A percentile compares a stretch with the other conserved stretches of the same genome.
phyloP scores from a whole-genome alignment of 129 eudicot species.

The Mikania micrantha region DNA sequence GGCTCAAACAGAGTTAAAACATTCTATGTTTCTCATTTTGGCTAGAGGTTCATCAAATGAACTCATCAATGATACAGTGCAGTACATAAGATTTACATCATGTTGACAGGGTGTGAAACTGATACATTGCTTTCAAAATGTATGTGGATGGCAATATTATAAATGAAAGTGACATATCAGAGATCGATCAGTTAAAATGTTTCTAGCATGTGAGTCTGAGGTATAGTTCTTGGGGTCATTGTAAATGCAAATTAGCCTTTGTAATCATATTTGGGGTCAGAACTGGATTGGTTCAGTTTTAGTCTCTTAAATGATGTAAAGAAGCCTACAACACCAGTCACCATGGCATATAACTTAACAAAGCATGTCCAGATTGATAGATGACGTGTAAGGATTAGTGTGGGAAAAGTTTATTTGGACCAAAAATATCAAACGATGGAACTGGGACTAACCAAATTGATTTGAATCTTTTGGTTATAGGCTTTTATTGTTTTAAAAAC shows the following conservation, averaged over 20 bases:
- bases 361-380: neutral
- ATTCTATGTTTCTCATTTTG: neutral
- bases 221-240: no score
- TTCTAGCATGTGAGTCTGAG: neutral
- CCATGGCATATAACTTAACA: neutral
- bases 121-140: neutral
- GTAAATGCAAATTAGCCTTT: neutral
- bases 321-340: neutral
- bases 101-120: neutral
- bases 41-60: neutral
- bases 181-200: neutral
- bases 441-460: neutral
- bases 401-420: neutral
- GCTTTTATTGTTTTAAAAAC: neutral
- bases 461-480: neutral
- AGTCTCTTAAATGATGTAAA: neutral
- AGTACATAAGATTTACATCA: neutral
- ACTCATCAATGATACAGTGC: neutral
- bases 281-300: neutral
- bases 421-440: neutral
- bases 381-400: neutral
- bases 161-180: neutral
- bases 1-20: neutral
- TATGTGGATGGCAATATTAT: neutral
- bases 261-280: neutral